Percentiles rank a stretch among this genome's conserved stretches.
phyloP scores from a whole-genome alignment of 2,329 filamentous ascomycete species.

The Stagonosporopsis vannaccii region DNA sequence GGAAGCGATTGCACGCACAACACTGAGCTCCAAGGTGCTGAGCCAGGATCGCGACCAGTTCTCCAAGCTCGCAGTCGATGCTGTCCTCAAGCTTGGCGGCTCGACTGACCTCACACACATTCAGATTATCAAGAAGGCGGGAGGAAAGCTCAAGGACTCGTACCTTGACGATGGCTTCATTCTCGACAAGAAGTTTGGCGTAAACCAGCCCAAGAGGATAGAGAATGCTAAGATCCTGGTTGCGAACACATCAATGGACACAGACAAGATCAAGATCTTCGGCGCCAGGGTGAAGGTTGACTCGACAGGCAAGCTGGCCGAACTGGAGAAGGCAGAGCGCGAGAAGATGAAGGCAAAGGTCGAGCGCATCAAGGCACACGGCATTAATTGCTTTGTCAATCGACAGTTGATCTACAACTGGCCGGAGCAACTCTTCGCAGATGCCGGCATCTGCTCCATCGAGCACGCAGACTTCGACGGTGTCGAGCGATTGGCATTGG shows the following conservation, averaged over 20 bases:
- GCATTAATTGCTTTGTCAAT: constrained; percentile 99
- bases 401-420: constrained; percentile 99
- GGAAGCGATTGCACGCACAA: constrained; percentile 89
- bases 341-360: constrained; percentile 99
- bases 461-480: constrained; percentile 99
- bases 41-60: constrained; percentile 94
- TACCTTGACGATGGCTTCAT: constrained; percentile 99
- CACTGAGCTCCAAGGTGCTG: constrained; percentile 95
- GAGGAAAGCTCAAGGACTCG: constrained; percentile 95
- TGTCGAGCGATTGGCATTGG: constrained; percentile 91
- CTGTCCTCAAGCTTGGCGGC: constrained; percentile 86
- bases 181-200: constrained; percentile 97
- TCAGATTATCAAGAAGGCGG: constrained; percentile 99
- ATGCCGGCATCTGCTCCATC: constrained; percentile 97
- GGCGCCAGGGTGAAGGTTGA: constrained; percentile 96
- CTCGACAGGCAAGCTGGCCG: constrained; percentile 95
- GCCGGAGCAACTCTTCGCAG: constrained; percentile 98
- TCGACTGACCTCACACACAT: constrained; percentile 96
- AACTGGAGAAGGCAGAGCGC: constrained; percentile 95
- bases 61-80: constrained; percentile 85
- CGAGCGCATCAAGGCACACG: constrained; percentile 97
- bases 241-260: constrained; percentile 99
- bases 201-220: constrained; percentile 96
- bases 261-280: constrained; percentile 99
- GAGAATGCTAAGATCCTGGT: constrained; percentile 99